Percentiles rank a stretch among this genome's conserved stretches.
Conservation (phyloP, 306 rosid species). For the Erythrophleum fordii region DNA sequence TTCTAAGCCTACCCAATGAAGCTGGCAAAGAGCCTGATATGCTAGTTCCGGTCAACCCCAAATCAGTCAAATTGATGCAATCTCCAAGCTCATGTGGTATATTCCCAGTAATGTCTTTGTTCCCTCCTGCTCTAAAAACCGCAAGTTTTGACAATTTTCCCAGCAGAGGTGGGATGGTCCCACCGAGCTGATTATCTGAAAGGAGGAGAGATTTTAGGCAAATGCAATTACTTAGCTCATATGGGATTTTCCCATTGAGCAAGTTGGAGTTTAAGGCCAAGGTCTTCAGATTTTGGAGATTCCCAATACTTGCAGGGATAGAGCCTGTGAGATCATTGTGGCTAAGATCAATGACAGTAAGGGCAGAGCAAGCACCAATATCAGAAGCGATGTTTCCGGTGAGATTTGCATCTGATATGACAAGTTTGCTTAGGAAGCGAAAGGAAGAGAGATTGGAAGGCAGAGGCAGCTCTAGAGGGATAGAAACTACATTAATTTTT, state of each 20-base stretch:
- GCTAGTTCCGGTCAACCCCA: conserved; percentile 58
- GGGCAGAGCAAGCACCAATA: conserved; percentile 48
- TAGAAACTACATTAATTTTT: conserved; percentile 46
- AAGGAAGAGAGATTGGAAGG: conserved; percentile 61
- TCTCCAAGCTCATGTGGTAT: conserved; percentile 62
- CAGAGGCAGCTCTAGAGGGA: conserved; percentile 53
- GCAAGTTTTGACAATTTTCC: conserved; percentile 54
- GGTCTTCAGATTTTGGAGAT: conserved; percentile 47
- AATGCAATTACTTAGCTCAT: conserved; percentile 47
- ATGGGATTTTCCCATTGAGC: conserved; percentile 60
- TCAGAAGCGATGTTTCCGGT: conserved; percentile 50
- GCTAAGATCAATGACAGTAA: conserved; percentile 47
- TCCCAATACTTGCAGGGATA: conserved; percentile 52
- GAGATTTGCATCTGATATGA: conserved; percentile 61
- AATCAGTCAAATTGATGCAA: conserved; percentile 54
- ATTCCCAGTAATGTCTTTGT: conserved; percentile 48
- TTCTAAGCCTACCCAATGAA: conserved; percentile 56
- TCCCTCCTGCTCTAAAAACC: conserved; percentile 59
- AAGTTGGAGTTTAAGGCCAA: conserved; percentile 58
- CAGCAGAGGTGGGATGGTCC: conserved; percentile 44
- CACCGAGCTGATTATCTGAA: conserved; percentile 50
- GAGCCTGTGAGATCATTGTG: conserved; percentile 54
- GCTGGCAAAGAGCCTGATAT: conserved; percentile 61
- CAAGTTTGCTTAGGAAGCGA: conserved; percentile 43
- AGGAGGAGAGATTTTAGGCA: conserved; percentile 42